These are phyloP conservation scores for Zoysia japonica DNA, from an alignment of 176 grass and related monocot species.

Conservation along the genomic window DNA sequence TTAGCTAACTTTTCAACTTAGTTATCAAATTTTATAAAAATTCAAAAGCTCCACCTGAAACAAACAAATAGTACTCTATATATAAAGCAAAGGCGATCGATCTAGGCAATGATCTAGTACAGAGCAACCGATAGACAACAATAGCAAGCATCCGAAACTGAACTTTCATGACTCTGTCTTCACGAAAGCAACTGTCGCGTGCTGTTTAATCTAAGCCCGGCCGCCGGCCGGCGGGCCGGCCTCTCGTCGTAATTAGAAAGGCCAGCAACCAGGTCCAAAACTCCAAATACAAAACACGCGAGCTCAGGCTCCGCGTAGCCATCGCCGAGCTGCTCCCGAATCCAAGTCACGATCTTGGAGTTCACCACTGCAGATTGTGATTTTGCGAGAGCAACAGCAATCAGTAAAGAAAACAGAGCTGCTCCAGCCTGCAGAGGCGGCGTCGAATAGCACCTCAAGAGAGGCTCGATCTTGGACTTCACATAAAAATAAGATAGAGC, in stretches of 20 bases:
- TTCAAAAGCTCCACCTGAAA: too few species aligned
- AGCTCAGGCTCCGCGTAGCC: not conserved
- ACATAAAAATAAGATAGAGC: not conserved
- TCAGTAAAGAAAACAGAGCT: not conserved
- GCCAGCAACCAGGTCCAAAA: not conserved
- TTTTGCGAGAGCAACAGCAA: not conserved
- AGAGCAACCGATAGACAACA: not conserved
- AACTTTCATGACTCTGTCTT: not conserved
- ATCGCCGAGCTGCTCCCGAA: not conserved
- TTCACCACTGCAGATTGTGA: not conserved
- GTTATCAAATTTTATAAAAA: too few species aligned
- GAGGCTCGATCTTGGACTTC: not conserved
- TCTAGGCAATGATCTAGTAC: not conserved
- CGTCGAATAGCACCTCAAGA: not conserved
- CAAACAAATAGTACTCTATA: too few species aligned
- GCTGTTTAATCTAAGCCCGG: not conserved
- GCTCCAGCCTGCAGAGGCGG: not conserved
- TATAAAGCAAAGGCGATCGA: not conserved
- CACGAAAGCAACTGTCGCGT: not conserved
- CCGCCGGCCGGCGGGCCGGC: constrained; percentile 28
- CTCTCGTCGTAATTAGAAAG: not conserved
- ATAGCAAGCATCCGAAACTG: not conserved
- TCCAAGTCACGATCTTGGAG: not conserved
- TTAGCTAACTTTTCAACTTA: too few species aligned
- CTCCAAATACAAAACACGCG: not conserved